Conservation (phyloP, 2,329 filamentous ascomycete genomes). For the Apiospora aurea region DNA sequence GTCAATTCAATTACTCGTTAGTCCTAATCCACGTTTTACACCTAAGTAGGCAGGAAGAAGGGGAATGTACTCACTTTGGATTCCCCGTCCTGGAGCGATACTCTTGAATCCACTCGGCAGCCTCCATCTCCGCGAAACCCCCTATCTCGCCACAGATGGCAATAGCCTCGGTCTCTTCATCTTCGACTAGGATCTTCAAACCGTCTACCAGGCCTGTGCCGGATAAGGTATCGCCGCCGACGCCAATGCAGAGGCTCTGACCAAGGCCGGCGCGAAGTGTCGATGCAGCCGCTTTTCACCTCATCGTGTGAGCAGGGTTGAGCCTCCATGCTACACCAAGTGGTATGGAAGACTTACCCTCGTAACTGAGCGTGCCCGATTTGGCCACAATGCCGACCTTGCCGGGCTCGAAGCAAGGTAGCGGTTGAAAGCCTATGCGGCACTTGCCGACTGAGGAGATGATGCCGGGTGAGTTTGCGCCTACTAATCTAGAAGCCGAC, state of each 20-base stretch:
- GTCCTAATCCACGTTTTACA: background rate
- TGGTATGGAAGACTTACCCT: conserved; percentile 46
- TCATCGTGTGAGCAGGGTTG: conserved; percentile 22
- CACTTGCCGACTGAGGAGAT: conserved; percentile 75
- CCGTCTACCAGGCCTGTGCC: conserved; percentile 79
- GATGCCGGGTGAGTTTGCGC: conserved; percentile 77
- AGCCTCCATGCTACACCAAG: background rate
- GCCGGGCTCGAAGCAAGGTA: conserved; percentile 74
- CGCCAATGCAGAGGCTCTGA: conserved; percentile 75
- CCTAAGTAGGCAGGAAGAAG: background rate
- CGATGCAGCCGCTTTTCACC: conserved; percentile 66
- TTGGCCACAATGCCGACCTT: conserved; percentile 75
- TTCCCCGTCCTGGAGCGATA: conserved; percentile 64
- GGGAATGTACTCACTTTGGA: conserved; percentile 63
- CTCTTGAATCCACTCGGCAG: conserved; percentile 75
- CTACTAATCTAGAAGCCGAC: conserved; percentile 72
- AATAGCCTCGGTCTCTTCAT: conserved; percentile 74
- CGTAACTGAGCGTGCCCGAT: conserved; percentile 77
- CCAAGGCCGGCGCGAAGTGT: conserved; percentile 73
- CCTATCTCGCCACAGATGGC: conserved; percentile 78
- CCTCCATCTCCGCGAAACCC: conserved; percentile 72
- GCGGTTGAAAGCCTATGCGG: conserved; percentile 70
- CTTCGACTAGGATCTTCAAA: conserved; percentile 69
- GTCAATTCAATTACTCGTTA: conserved; percentile 20
- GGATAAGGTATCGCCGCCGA: conserved; percentile 75